Percentiles rank a stretch among this genome's conserved stretches.
phyloP scores from a whole-genome alignment of 495 filamentous ascomycete species.

The Xylaria palmicola region DNA sequence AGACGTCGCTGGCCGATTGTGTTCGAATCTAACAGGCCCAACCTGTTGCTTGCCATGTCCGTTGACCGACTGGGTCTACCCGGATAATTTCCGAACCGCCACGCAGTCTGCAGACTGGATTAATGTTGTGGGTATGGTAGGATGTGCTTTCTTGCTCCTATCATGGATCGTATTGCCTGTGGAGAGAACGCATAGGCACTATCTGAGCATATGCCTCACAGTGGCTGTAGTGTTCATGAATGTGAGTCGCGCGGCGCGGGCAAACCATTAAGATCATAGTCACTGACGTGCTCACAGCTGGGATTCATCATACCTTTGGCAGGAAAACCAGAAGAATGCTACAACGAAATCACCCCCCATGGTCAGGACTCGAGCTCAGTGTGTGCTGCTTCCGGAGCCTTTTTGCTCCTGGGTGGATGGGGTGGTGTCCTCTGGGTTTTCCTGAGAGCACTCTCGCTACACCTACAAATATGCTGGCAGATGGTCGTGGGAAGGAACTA shows the following conservation, averaged over 20 bases:
- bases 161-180: slow-evolving; percentile 82
- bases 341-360: slow-evolving; percentile 86
- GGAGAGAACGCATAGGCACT: slow-evolving; percentile 90
- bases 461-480: slow-evolving; percentile 98
- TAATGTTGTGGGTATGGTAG: slow-evolving; percentile 68
- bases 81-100: slow-evolving; percentile 66
- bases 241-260: slow-evolving; percentile 49
- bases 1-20: slow-evolving; percentile 69
- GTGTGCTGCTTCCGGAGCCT: slow-evolving; percentile 85
- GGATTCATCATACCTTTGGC: slow-evolving; percentile 90
- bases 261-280: background rate
- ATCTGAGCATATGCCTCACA: slow-evolving; percentile 83
- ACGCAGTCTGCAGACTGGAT: slow-evolving; percentile 72
- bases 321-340: slow-evolving; percentile 77
- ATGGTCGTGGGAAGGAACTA: slow-evolving; percentile 82
- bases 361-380: slow-evolving; percentile 80
- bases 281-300: slow-evolving; percentile 43
- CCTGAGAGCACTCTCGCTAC: slow-evolving; percentile 84
- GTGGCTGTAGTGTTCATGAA: slow-evolving; percentile 72
- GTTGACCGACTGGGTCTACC: slow-evolving; percentile 78
- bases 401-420: slow-evolving; percentile 83
- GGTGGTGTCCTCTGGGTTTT: slow-evolving; percentile 84
- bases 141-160: slow-evolving; percentile 72
- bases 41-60: slow-evolving; percentile 92
- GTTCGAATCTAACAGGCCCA: slow-evolving; percentile 38